Base-by-base conservation (phyloP, 2,329 filamentous ascomycete species). In the Bipolaris cookei region DNA sequence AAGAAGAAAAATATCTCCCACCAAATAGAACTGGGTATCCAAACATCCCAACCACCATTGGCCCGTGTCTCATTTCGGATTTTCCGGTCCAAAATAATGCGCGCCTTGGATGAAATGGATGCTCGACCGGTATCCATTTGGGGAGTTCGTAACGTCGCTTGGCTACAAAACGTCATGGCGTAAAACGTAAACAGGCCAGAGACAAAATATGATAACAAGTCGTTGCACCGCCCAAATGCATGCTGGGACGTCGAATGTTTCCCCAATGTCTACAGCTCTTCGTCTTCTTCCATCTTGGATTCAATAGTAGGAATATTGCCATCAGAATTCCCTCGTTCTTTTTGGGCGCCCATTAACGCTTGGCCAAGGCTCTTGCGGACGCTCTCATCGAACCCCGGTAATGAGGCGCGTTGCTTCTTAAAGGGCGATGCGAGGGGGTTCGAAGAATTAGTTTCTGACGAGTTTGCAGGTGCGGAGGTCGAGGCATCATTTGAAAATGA, bases 341-440 rank as follows among this genome's bases (percentile, higher is more conserved):
- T 70, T n/a, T 66, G 66, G 1, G 69, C 61, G 48, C 67, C 69
- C 63, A 71, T 63, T 32, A 69, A 72, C 37, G 58, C 74, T 63
- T 63, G 75, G 1, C 69, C 73, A 0, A 77, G 52, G 50, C 72
- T 76, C 66, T 73, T 75, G 50, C 75, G 67, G 6, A 75, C 69
- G 30, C 81, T 77, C 46, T 78, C 78, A 51, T 82, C 77, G 37
- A 79, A 75, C 6, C 80, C 83, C 6, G 82, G 80, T 21, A 86
- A 67, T 66, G 87, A 90, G 1, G 88, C 84, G 34, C 90, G 83
- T 56, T 90, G 88, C 71, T 88, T 91, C 82, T 92, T 92, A 67
- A 91, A 82, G 1, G 90, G 90, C 63, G 88, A 91, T 46, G 87
- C 89, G 20, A 91, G 75, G 4, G 79, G 72, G 6, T 74, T 73